Evolutionary conservation across 768 basidiomycete genomes (phyloP).

Genomic region (Neoboletus magnificus): DNA sequence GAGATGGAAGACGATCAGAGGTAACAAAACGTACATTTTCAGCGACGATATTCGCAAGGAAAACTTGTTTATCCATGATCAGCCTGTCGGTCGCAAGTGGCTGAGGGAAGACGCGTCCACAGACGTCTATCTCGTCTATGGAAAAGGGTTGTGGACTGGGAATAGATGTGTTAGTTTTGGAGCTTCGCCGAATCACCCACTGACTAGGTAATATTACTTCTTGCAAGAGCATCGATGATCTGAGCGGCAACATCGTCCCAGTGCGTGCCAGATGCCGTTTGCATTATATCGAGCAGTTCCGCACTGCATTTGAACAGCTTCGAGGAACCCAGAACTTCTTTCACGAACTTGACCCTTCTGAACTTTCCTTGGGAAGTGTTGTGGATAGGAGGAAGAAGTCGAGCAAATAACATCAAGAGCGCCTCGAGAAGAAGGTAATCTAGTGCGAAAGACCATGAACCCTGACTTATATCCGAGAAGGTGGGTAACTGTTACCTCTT

Average conservation of each 20-base stretch:
- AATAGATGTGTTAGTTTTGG: slow-evolving; percentile 4
- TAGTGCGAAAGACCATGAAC: slow-evolving; percentile 19
- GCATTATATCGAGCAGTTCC: slow-evolving; percentile 41
- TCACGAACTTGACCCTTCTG: slow-evolving; percentile 46
- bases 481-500: slow-evolving; percentile 37
- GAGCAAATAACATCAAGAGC: slow-evolving; percentile 54
- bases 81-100: slow-evolving; percentile 43
- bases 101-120: slow-evolving; percentile 33
- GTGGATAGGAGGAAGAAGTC: slow-evolving; percentile 47
- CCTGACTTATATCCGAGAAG: background rate
- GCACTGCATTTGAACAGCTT: slow-evolving; percentile 35
- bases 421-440: slow-evolving; percentile 59
- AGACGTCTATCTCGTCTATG: slow-evolving; percentile 38
- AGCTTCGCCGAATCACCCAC: slow-evolving; percentile 20
- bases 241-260: slow-evolving; percentile 53
- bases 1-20: background rate
- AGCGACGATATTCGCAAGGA: slow-evolving; percentile 48
- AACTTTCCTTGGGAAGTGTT: slow-evolving; percentile 32
- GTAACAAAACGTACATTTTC: slow-evolving; percentile 14
- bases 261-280: slow-evolving; percentile 39
- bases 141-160: slow-evolving; percentile 60
- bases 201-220: slow-evolving; percentile 46
- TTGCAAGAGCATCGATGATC: slow-evolving; percentile 48
- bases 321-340: slow-evolving; percentile 46
- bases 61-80: slow-evolving; percentile 48